Conservation (phyloP, 306 rosid species). For the Prunus fruticosa region DNA sequence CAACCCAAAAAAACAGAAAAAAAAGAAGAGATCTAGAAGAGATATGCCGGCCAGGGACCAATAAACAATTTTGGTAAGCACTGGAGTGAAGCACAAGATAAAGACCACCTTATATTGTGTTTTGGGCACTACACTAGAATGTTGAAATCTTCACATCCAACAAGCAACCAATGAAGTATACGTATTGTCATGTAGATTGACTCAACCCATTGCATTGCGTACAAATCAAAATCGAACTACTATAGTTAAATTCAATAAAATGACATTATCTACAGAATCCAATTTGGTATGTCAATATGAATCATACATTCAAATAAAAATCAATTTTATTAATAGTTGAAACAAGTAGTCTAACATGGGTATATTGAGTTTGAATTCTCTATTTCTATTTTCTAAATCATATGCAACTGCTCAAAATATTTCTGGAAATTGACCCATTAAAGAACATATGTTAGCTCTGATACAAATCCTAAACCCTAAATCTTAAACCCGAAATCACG, state of each 20-base stretch:
- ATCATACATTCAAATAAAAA: background rate
- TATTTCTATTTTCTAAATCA: background rate
- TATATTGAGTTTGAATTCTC: background rate
- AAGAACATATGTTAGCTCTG: rapidly evolving
- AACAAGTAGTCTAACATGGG: too few species aligned
- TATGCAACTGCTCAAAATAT: too few species aligned
- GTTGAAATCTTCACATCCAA: background rate
- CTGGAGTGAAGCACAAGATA: background rate
- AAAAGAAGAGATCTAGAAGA: background rate
- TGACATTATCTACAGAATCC: background rate
- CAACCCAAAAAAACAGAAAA: too few species aligned
- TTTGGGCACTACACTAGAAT: background rate
- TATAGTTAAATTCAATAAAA: background rate
- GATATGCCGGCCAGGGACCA: too few species aligned
- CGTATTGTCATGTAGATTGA: background rate
- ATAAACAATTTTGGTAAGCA: background rate
- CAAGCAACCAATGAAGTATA: background rate
- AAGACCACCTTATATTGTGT: background rate
- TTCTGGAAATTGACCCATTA: too few species aligned
- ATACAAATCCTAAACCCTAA: too few species aligned
- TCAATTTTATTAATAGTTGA: too few species aligned
- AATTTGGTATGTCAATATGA: background rate
- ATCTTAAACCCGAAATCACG: background rate
- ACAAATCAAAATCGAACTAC: too few species aligned
- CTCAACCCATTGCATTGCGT: background rate